A percentile compares a stretch with the other conserved stretches of the same genome.
These are phyloP conservation scores for Amylostereum areolatum DNA, from an alignment of 1,284 basidiomycete species.

Conservation along the genomic window DNA sequence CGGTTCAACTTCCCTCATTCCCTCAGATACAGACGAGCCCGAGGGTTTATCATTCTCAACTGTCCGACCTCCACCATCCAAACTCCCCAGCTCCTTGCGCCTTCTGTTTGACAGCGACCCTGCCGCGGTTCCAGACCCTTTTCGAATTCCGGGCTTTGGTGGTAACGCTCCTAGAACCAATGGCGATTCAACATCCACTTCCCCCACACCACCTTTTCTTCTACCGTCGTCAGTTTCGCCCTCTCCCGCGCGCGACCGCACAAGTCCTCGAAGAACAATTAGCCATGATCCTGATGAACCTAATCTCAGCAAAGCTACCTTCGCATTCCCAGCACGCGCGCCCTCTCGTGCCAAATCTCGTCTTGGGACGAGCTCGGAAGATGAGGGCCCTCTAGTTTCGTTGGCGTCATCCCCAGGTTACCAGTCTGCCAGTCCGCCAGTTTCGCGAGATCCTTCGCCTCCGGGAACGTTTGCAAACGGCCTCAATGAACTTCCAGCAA, in stretches of 20 bases:
- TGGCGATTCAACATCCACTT: conserved; percentile 16
- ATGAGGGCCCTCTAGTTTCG: conserved; percentile 10
- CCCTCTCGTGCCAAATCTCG: conserved; percentile 27
- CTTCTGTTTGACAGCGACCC: conserved; percentile 58
- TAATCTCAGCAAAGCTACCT: conserved; percentile 42
- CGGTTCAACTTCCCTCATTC: too few species aligned
- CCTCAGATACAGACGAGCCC: conserved; percentile 17
- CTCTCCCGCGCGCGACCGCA: conserved; percentile 20
- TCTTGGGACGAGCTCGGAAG: conserved; percentile 20
- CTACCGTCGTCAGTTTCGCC: conserved; percentile 10
- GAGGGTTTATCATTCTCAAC: conserved; percentile 32
- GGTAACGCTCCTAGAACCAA: conserved; percentile 10
- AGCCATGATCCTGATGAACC: conserved; percentile 32
- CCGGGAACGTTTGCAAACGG: too few species aligned
- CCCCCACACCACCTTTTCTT: conserved; percentile 15
- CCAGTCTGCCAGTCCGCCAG: background rate
- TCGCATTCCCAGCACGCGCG: conserved; percentile 46
- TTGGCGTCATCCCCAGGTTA: background rate
- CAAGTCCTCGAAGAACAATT: conserved; percentile 10
- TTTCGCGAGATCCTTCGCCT: conserved; percentile 1
- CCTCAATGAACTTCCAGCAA: too few species aligned
- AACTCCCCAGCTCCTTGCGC: conserved; percentile 66
- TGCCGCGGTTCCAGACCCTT: conserved; percentile 30
- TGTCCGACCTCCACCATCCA: conserved; percentile 39
- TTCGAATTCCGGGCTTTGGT: conserved; percentile 33